Evolutionary conservation across 345 rosid species (phyloP).

Genomic region (Orychophragmus violaceus): DNA sequence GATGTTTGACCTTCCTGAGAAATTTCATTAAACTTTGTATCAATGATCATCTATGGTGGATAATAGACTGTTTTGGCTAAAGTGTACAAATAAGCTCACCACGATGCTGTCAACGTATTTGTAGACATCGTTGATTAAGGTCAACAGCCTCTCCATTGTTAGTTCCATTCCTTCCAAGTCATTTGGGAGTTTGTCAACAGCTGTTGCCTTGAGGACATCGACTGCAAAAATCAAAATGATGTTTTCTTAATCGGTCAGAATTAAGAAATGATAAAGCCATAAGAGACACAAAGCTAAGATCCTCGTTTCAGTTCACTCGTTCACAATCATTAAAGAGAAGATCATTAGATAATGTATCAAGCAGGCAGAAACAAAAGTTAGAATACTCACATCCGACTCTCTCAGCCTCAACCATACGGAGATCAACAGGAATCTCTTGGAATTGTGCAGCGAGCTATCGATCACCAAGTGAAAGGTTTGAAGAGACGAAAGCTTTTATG

Average conservation of each 20-base stretch:
- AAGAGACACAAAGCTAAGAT: not conserved
- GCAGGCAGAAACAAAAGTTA: not conserved
- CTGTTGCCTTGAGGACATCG: slow-evolving; percentile 63
- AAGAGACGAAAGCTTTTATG: slow-evolving; percentile 74
- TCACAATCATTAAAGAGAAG: not conserved
- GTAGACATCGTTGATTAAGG: slow-evolving; percentile 63
- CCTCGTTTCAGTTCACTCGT: not conserved
- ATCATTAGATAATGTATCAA: not conserved
- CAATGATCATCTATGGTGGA: not conserved
- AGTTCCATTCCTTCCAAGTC: slow-evolving; percentile 99
- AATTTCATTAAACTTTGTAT: not conserved
- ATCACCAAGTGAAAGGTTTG: slow-evolving; percentile 73
- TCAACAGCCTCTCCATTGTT: slow-evolving; percentile 64
- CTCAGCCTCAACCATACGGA: slow-evolving; percentile 91
- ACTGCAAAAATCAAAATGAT: slow-evolving; percentile 30
- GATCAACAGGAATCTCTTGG: slow-evolving; percentile 95
- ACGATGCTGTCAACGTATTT: slow-evolving; percentile 80
- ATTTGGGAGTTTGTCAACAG: slow-evolving; percentile 76
- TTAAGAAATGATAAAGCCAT: not conserved
- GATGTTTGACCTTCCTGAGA: slow-evolving; percentile 65
- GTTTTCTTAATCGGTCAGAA: not conserved
- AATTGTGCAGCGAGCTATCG: slow-evolving; percentile 84
- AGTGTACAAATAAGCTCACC: slow-evolving; percentile 41
- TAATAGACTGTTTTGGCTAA: not conserved
- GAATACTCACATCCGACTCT: slow-evolving; percentile 80